Evolutionary conservation across 2,329 filamentous ascomycete species (phyloP), one percentile per base, ranked within the genome.

Genomic region (Diaporthe capsici): DNA sequence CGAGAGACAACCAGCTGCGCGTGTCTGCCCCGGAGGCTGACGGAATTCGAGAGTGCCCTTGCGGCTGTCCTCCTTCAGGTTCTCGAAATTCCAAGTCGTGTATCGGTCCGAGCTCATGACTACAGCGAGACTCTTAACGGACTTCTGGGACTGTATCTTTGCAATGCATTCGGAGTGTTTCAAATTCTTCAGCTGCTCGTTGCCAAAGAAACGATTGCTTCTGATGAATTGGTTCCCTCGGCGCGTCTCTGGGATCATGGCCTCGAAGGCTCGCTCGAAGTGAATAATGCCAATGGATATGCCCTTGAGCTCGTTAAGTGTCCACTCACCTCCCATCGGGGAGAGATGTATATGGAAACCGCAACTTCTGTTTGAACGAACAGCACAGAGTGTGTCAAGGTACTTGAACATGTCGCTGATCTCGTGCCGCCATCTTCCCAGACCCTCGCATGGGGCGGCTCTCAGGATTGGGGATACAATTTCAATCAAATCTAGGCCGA

Each of bases 51-150:
- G 37, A 4, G 34, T 60, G 34, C 57, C 57, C 57, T 60, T 60
- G 57, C 57, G 57, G 57, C 22, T n/a, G 34, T 60, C 57, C 34
- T 60, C 57, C 34, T 60, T 60, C 20, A 60, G 34, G 57, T 60
- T 60, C 57, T 60, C 57, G 34, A 60, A 60, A 37, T 60, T 60
- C 57, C 34, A 60, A 13, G 34, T 42, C 34, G 34, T 39, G 34
- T 42, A 60, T 15, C 57, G 34, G 37, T 60, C 57, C 5, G 34
- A 4, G 10, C 57, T 42, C 57, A 60, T 60, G 15, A 60, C 9
- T n/a, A 7, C 37, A 3, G 57, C 57, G 57, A 60, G 57, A 42
- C 37, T 15, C 22, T 25, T 60, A 2, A 60, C 34, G 20, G 34
- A 39, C 20, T 25, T 60, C 57, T 60, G 57, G 10, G 31, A n/a